These are phyloP conservation scores for Emericellopsis cladophorae DNA, from an alignment of 2,329 filamentous ascomycete genomes.

Conservation along the genomic window DNA sequence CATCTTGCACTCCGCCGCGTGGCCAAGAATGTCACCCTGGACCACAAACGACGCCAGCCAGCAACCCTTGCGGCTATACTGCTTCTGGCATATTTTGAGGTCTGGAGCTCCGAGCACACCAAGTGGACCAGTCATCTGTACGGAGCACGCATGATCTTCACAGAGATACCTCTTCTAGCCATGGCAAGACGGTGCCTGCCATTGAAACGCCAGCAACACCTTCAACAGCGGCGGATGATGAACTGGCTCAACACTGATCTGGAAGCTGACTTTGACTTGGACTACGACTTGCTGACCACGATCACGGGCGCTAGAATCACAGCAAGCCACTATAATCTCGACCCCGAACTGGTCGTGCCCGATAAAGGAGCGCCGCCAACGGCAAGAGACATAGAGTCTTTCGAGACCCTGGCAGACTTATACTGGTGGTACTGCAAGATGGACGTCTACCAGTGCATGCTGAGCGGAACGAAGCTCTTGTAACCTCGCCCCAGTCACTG, in stretches of 20 bases:
- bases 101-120: conserved; percentile 85
- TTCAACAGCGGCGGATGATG: too few species aligned
- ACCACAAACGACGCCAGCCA: conserved; percentile 56
- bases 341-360: too few species aligned
- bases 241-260: too few species aligned
- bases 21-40: conserved; percentile 59
- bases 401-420: conserved; percentile 71
- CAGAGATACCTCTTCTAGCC: conserved; percentile 65
- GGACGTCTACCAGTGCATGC: conserved; percentile 79
- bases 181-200: conserved; percentile 61
- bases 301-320: conserved; percentile 25
- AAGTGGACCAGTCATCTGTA: conserved; percentile 93
- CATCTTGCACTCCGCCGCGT: conserved; percentile 72
- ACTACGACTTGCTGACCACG: conserved; percentile 25
- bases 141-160: conserved; percentile 69
- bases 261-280: conserved; percentile 23
- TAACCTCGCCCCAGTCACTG: conserved; percentile 33
- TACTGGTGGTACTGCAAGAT: conserved; percentile 97
- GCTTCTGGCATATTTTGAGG: conserved; percentile 82
- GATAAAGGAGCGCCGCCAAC: conserved; percentile 7
- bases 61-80: conserved; percentile 82
- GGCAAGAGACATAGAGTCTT: conserved; percentile 60
- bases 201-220: too few species aligned
- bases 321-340: conserved; percentile 21
- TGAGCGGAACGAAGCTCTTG: conserved; percentile 78